Evolutionary conservation across 2,329 filamentous ascomycete species (phyloP).

Genomic region (Penicillium aurantiogriseum): DNA sequence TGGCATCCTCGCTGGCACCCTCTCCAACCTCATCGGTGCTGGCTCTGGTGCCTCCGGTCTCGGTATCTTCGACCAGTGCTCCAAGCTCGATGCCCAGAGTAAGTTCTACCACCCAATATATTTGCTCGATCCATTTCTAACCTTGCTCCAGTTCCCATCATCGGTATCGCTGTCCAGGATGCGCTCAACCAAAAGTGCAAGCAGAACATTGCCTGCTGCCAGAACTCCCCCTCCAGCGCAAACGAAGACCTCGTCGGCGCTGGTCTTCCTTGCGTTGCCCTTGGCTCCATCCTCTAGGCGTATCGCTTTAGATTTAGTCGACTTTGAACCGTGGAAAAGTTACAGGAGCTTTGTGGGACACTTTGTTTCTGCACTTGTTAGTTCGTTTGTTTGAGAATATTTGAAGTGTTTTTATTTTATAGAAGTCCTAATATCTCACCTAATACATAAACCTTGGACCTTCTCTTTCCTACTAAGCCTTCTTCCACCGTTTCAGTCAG

Average conservation of each 20-base stretch:
- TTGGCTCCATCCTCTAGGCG: constrained; percentile 39
- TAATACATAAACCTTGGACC: constrained; percentile 17
- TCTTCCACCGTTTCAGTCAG: too few relatives aligned
- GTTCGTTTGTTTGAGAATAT: constrained; percentile 12
- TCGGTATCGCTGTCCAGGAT: constrained; percentile 29
- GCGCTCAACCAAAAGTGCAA: constrained; percentile 37
- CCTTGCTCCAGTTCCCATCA: constrained; percentile 17
- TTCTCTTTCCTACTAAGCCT: neutral
- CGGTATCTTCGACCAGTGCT: constrained; percentile 43
- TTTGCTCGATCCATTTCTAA: neutral
- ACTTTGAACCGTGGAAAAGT: constrained; percentile 2
- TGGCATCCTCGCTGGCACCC: constrained; percentile 31
- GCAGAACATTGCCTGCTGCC: constrained; percentile 42
- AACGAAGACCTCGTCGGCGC: constrained; percentile 29
- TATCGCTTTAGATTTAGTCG: constrained; percentile 1
- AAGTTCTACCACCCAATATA: constrained; percentile 6
- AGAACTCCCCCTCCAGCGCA: constrained; percentile 29
- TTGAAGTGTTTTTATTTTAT: constrained; percentile 9
- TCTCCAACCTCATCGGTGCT: constrained; percentile 34
- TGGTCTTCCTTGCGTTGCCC: constrained; percentile 37
- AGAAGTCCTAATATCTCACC: constrained; percentile 8
- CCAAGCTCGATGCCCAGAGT: constrained; percentile 36
- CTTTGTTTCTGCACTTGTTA: constrained; percentile 13
- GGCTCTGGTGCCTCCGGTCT: constrained; percentile 33
- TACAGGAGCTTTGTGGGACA: constrained; percentile 14